These are phyloP conservation scores for Diaporthe nobilis DNA, from an alignment of 2,329 filamentous ascomycete species.

Conservation along the genomic window DNA sequence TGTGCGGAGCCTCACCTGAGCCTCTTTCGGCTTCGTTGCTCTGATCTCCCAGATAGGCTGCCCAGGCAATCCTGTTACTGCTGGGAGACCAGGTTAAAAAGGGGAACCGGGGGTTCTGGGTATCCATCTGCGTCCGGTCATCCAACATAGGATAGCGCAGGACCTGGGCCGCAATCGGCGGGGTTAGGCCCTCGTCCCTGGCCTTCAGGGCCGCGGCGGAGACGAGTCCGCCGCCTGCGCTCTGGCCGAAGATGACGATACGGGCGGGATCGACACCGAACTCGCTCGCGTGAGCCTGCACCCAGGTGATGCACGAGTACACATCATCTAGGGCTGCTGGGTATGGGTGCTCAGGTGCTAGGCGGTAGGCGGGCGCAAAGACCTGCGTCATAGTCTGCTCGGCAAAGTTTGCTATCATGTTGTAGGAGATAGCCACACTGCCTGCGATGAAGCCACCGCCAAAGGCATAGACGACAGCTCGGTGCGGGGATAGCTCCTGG, in stretches of 20 bases:
- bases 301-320: slow-evolving; percentile 49
- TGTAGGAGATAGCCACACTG: slow-evolving; percentile 41
- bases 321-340: slow-evolving; percentile 60
- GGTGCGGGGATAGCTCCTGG: slow-evolving; percentile 23
- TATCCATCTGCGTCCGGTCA: slow-evolving; percentile 47
- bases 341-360: slow-evolving; percentile 64
- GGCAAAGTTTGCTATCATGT: slow-evolving; percentile 42
- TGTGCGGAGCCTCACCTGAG: neutral
- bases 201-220: slow-evolving; percentile 57
- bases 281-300: slow-evolving; percentile 49
- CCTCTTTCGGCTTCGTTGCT: neutral
- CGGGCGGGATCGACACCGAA: slow-evolving; percentile 46
- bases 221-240: slow-evolving; percentile 48
- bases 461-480: slow-evolving; percentile 46
- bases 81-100: slow-evolving; percentile 21
- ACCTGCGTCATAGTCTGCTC: slow-evolving; percentile 42
- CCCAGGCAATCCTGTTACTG: slow-evolving; percentile 1
- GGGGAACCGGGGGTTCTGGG: neutral
- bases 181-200: slow-evolving; percentile 48
- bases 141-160: slow-evolving; percentile 57
- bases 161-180: slow-evolving; percentile 51
- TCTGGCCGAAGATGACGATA: slow-evolving; percentile 47
- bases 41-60: neutral
- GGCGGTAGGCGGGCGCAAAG: slow-evolving; percentile 61
- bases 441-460: slow-evolving; percentile 49